Percentiles rank a stretch among this genome's conserved stretches.
Conservation (phyloP, 2,329 filamentous ascomycete species). For the Huntiella decipiens region DNA sequence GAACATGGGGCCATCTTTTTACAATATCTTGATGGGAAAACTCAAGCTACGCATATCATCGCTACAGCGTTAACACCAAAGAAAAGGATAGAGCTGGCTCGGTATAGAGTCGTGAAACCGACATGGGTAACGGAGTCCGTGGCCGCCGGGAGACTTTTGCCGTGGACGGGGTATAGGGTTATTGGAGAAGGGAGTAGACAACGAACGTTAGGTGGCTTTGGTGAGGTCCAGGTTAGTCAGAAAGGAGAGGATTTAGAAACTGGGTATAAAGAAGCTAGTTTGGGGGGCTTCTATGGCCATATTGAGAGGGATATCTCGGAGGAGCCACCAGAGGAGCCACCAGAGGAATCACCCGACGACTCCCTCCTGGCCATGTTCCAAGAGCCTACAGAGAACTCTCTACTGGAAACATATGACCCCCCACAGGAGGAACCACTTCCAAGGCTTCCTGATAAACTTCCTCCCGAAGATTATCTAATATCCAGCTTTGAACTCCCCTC, state of each 20-base stretch:
- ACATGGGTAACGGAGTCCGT: slow-evolving; percentile 89
- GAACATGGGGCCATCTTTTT: slow-evolving; percentile 86
- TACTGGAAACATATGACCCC: too few relatives aligned
- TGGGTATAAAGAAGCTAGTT: too few relatives aligned
- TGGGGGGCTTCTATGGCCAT: too few relatives aligned
- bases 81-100: slow-evolving; percentile 72
- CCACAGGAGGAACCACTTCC: too few relatives aligned
- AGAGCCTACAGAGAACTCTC: too few relatives aligned
- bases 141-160: slow-evolving; percentile 56
- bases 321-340: too few relatives aligned
- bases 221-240: slow-evolving; percentile 30
- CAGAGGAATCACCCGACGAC: too few relatives aligned
- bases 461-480: background rate
- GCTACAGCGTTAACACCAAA: slow-evolving; percentile 80
- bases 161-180: slow-evolving; percentile 73
- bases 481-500: slow-evolving; percentile 7
- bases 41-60: slow-evolving; percentile 87
- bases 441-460: too few relatives aligned
- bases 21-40: slow-evolving; percentile 90
- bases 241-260: too few relatives aligned
- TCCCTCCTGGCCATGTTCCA: too few relatives aligned
- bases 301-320: too few relatives aligned
- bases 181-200: slow-evolving; percentile 71
- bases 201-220: slow-evolving; percentile 43
- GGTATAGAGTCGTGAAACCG: slow-evolving; percentile 83